Evolutionary conservation across 2,329 filamentous ascomycete genomes (phyloP).

Genomic region (Venturia carpophila): DNA sequence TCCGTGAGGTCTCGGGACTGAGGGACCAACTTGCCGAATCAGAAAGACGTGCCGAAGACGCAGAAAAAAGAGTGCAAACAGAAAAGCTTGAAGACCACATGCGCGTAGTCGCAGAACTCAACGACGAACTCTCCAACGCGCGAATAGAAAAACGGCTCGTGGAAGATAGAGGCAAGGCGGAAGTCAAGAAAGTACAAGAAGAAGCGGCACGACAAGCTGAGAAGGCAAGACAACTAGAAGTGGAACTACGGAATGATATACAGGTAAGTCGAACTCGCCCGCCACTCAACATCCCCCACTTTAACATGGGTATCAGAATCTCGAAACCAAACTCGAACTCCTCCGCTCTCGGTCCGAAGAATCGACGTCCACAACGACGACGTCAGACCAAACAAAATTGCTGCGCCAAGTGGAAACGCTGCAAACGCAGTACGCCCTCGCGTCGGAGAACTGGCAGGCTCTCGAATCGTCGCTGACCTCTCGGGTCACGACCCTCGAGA

Average conservation of each 20-base stretch:
- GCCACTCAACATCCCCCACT: background rate
- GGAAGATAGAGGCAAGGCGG: slow-evolving; percentile 59
- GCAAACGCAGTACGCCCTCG: slow-evolving; percentile 89
- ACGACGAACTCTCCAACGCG: slow-evolving; percentile 55
- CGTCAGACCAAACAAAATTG: slow-evolving; percentile 81
- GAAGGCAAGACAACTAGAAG: slow-evolving; percentile 57
- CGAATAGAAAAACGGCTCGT: slow-evolving; percentile 71
- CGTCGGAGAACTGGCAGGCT: slow-evolving; percentile 95
- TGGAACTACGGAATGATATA: slow-evolving; percentile 74
- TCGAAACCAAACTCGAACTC: slow-evolving; percentile 85
- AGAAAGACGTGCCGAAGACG: slow-evolving; percentile 56
- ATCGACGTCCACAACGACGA: slow-evolving; percentile 69
- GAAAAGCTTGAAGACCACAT: slow-evolving; percentile 62
- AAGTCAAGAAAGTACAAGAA: slow-evolving; percentile 65
- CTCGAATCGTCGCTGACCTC: slow-evolving; percentile 82
- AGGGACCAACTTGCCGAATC: slow-evolving; percentile 62
- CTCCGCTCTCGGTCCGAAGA: slow-evolving; percentile 83
- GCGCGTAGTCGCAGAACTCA: slow-evolving; percentile 46
- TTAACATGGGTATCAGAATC: slow-evolving; percentile 42
- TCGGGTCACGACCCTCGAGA: slow-evolving; percentile 70
- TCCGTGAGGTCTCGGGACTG: slow-evolving; percentile 58
- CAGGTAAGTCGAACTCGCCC: slow-evolving; percentile 32
- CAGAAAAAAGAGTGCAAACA: slow-evolving; percentile 57
- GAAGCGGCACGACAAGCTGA: slow-evolving; percentile 67
- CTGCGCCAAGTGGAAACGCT: slow-evolving; percentile 90